Evolutionary conservation across 1,284 basidiomycete species (phyloP), one percentile per base, ranked within the genome.

Genomic region (Gomphus bonarii): DNA sequence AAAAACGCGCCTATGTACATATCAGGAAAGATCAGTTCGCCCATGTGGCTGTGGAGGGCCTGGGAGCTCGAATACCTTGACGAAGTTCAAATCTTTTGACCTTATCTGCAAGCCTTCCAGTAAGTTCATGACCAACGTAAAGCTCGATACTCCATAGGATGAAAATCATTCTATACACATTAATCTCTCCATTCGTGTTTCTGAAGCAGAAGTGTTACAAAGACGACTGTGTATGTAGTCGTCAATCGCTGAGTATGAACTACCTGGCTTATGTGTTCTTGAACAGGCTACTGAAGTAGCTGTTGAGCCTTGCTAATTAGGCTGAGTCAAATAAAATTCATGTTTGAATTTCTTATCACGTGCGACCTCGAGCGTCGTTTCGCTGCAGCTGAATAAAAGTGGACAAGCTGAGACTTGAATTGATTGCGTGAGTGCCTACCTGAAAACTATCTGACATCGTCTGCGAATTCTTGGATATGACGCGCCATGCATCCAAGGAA

Each of bases 101-200:
- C 0, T 91, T 91, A 66, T 90, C 87, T 4, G 81, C 82, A 31
- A 88, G 88, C 30, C 87, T 88, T 50, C 75, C 88, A 55, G 87
- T 88, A 87, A 54, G 87, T 38, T n/a, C 11, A 11, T 49, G 33
- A 12, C 16, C 22, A 11, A 31, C 20, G 35, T 53, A 28, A n/a
- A 16, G n/a, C 18, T 30, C 8, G 33, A 11, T 47, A 22, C 31
- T 10, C 42, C 51, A 47, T 50, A 64, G 63, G 69, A 84, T 89
- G 63, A 91, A 90, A 70, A 76, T 78, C 1, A 83, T 91, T 64
- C 65, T 89, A 12, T 88, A 80, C 63, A 76, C 82, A 47, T 74
- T 91, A 28, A 62, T 91, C 47, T 79, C 80, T 12, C 77, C 78
- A 63, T 91, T 88, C 62, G 72, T 69, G 3, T 89, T 66, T 66